Percentiles rank a stretch among this genome's conserved stretches.
These are phyloP conservation scores for Talaromyces funiculosus DNA, from an alignment of 2,329 filamentous ascomycete genomes.

Conservation along the genomic window DNA sequence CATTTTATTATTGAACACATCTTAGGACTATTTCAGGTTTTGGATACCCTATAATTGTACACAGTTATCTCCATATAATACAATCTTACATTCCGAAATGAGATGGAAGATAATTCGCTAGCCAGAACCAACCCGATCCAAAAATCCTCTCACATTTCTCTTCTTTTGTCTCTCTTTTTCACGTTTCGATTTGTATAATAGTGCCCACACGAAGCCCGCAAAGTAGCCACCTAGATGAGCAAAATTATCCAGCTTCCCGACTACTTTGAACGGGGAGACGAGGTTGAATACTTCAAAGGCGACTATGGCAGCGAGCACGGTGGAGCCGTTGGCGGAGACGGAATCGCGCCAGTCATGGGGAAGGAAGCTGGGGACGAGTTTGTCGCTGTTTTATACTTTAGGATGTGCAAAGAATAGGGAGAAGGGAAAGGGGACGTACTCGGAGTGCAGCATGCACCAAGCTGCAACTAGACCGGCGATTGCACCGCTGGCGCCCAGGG, in stretches of 20 bases:
- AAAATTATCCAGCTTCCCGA: constrained; percentile 35
- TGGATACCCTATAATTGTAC: neutral
- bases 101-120: neutral
- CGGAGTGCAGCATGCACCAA: constrained; percentile 43
- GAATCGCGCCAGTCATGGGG: constrained; percentile 35
- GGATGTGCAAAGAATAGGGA: neutral
- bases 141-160: constrained; percentile 13
- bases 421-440: constrained; percentile 28
- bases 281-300: constrained; percentile 32
- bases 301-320: constrained; percentile 33
- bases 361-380: constrained; percentile 32
- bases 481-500: constrained; percentile 49
- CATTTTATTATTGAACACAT: neutral
- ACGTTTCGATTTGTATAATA: constrained; percentile 18
- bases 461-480: constrained; percentile 47
- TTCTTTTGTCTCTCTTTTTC: constrained; percentile 16
- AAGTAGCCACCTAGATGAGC: constrained; percentile 41
- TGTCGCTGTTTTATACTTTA: constrained; percentile 24
- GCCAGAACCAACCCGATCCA: constrained; percentile 13
- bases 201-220: constrained; percentile 28
- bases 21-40: neutral
- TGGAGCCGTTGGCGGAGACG: constrained; percentile 38
- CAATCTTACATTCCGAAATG: neutral
- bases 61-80: neutral
- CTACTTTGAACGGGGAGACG: constrained; percentile 23